A percentile compares a stretch with the other conserved stretches of the same genome.
Evolutionary conservation across 2,329 filamentous ascomycete genomes (phyloP).

Genomic region (Stachybotrys chartarum): DNA sequence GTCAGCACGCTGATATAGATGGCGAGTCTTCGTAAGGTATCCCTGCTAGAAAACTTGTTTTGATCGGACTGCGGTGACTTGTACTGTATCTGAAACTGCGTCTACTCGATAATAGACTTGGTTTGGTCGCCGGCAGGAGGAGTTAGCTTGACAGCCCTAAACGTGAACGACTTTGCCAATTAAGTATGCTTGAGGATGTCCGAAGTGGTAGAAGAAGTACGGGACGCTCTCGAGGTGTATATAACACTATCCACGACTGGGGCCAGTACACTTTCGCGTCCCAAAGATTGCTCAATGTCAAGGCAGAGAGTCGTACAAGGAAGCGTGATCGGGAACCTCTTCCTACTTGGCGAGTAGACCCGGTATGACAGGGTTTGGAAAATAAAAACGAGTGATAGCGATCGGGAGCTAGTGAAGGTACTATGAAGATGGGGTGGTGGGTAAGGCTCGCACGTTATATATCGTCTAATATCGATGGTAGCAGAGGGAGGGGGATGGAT

Average conservation of each 20-base stretch:
- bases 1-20: not conserved
- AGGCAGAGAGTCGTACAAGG: not conserved
- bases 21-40: not conserved
- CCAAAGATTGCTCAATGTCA: not conserved
- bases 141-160: not conserved
- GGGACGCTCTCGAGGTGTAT: not conserved
- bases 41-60: too few species aligned
- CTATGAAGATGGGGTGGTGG: not conserved
- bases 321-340: not conserved
- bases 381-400: not conserved
- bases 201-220: not conserved
- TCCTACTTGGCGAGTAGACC: not conserved
- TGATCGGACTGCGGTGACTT: not conserved
- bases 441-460: not conserved
- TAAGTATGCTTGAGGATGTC: not conserved
- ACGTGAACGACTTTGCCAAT: not conserved
- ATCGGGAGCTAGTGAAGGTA: not conserved
- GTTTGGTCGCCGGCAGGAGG: not conserved
- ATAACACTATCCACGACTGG: not conserved
- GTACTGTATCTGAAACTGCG: not conserved
- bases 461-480: conserved; percentile 1
- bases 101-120: not conserved
- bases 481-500: not conserved
- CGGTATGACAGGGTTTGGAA: not conserved
- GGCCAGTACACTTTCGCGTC: not conserved